A percentile compares a stretch with the other conserved stretches of the same genome.
Conservation (phyloP, 83 land plant genomes). For the Thuja plicata region DNA sequence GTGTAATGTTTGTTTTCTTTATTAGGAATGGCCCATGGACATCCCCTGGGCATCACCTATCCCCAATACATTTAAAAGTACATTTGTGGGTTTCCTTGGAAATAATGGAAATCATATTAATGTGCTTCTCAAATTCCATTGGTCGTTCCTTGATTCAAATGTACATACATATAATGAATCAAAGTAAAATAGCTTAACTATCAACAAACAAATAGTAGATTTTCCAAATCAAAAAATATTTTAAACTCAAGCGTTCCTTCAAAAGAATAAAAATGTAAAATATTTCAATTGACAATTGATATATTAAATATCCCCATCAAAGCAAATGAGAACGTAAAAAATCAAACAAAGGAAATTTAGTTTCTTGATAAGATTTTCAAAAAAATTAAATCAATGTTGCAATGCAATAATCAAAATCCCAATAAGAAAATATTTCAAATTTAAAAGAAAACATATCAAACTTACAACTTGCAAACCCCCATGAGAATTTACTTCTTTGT, state of each 20-base stretch:
- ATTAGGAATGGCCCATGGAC: too few relatives aligned
- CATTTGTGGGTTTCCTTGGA: too few relatives aligned
- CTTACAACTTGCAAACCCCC: constrained; percentile 19
- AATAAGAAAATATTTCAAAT: not conserved
- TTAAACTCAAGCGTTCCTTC: not conserved
- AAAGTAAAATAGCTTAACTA: not conserved
- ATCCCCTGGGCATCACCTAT: too few relatives aligned
- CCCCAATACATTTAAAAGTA: too few relatives aligned
- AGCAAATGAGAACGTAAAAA: not conserved
- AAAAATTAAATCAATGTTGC: not conserved
- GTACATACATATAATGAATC: not conserved
- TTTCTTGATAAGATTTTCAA: not conserved
- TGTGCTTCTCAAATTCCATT: too few relatives aligned
- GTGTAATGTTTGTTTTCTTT: too few relatives aligned
- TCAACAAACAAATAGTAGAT: not conserved
- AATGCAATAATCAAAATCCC: not conserved
- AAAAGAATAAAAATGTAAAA: not conserved
- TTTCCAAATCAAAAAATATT: not conserved
- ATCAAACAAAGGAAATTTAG: not conserved
- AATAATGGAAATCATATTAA: too few relatives aligned
- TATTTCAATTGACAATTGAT: not conserved
- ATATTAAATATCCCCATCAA: not conserved
- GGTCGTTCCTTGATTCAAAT: too few relatives aligned
- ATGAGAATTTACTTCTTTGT: constrained; percentile 14
- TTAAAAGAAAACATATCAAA: not conserved